Evolutionary conservation across 2,329 filamentous ascomycete species (phyloP), one percentile per base, ranked within the genome.

Genomic region (Clarireedia sp.): DNA sequence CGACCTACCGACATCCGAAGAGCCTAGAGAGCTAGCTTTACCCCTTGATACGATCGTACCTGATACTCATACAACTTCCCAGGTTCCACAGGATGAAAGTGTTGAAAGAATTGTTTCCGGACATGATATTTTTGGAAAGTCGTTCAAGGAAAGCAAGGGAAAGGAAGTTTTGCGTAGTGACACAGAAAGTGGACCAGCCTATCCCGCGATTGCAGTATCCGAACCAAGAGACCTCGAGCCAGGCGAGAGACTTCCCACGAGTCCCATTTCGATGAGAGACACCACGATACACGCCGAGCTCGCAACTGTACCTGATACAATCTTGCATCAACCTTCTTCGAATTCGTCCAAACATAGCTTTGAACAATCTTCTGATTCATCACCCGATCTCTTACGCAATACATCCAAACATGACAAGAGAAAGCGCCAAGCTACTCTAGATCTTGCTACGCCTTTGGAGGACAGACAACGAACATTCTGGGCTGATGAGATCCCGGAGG

Each of bases 361-460:
- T 14, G 40, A 49, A 50, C 56, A 57, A 8, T 17, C 40, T 23
- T 53, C 54, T n/a, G 43, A 47, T n/a, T 26, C 38, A 10, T 23
- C 47, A 17, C 43, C 23, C 29, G 48, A 53, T 24, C 43, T 66
- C 8, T 59, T 58, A 21, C 55, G 53, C 41, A 63, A 54, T 14
- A 9, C 40, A 17, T 63, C 63, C n/a, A 68, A 67, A 51, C 64
- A 67, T 48, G 66, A 67, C 24, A 69, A 69, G 57, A 61, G 65
- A 57, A 67, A 68, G 47, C 62, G 64, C 8, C 66, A 67, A 60
- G 51, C 61, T 17, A 64, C 62, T 14, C 46, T 59, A 33, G 59
- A 61, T 46, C 40, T 52, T 5, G 46, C 46, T 12, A 51, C 52
- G 0, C 58, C 60, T 16, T 54, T 51, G 43, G 41, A 54, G 49